phyloP scores from a whole-genome alignment of 768 basidiomycete genomes.

The Pleurotus giganteus region DNA sequence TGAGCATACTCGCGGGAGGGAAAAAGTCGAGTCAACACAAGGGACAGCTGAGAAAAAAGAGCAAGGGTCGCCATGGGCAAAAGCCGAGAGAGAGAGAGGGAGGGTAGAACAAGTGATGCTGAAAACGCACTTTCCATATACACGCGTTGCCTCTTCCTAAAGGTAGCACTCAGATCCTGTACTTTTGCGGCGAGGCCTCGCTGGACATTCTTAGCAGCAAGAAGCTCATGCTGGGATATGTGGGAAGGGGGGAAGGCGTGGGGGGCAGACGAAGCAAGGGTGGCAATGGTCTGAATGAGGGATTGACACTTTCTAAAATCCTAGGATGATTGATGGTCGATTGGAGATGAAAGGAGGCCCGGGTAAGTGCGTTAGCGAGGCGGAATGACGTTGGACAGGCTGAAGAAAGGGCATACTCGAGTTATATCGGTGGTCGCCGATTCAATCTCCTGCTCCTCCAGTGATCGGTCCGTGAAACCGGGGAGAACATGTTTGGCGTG shows the following conservation, averaged over 20 bases:
- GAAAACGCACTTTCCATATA: conserved; percentile 90
- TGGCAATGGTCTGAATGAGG: conserved; percentile 75
- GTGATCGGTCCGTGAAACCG: conserved; percentile 91
- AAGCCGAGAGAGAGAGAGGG: conserved; percentile 16
- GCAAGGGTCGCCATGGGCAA: conserved; percentile 12
- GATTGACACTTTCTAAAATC: conserved; percentile 64
- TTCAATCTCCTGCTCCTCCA: conserved; percentile 95
- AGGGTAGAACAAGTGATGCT: conserved; percentile 15
- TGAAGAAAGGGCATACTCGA: conserved; percentile 53
- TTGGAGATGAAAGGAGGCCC: conserved; percentile 12
- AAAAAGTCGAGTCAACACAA: background rate
- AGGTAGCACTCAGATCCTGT: conserved; percentile 87
- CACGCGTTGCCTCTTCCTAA: conserved; percentile 96
- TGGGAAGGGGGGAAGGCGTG: conserved; percentile 64
- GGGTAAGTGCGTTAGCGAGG: conserved; percentile 12
- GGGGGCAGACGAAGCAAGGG: conserved; percentile 32
- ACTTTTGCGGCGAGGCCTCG: conserved; percentile 94
- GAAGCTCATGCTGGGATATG: conserved; percentile 45
- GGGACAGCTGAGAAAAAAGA: conserved; percentile 6
- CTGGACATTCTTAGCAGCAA: conserved; percentile 91
- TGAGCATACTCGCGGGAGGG: background rate
- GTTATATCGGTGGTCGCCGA: conserved; percentile 84
- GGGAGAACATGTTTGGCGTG: conserved; percentile 96
- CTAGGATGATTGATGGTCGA: conserved; percentile 28
- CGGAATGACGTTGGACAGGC: background rate